phyloP scores from a whole-genome alignment of 1,284 basidiomycete species.

The Microbotryomycetes sp. region DNA sequence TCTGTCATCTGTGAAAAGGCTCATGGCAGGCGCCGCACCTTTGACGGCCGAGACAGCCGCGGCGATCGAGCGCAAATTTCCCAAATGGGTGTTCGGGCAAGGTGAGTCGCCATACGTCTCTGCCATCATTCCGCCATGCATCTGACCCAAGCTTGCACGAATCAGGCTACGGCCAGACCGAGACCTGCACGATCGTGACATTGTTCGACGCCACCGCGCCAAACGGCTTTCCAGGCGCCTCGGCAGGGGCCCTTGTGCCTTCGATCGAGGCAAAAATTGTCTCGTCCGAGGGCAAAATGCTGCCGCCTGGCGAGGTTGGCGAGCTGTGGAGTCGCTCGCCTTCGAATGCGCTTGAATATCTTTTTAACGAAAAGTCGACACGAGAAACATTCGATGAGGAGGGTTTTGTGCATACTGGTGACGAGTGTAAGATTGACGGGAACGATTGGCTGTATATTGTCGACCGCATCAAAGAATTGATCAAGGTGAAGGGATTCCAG shows the following conservation, averaged over 20 bases:
- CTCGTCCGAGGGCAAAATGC: slow-evolving; percentile 34
- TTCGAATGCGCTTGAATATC: slow-evolving; percentile 31
- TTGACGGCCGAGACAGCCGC: slow-evolving; percentile 50
- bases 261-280: slow-evolving; percentile 32
- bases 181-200: slow-evolving; percentile 28
- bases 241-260: slow-evolving; percentile 15
- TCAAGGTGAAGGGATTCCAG: slow-evolving; percentile 29
- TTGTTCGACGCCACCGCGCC: slow-evolving; percentile 3
- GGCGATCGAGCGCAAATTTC: slow-evolving; percentile 18
- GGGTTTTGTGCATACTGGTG: slow-evolving; percentile 37
- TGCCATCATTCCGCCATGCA: neutral
- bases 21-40: slow-evolving; percentile 67
- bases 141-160: slow-evolving; percentile 3
- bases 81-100: slow-evolving; percentile 14
- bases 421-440: slow-evolving; percentile 29
- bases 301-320: slow-evolving; percentile 21
- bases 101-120: neutral
- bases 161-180: slow-evolving; percentile 10
- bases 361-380: slow-evolving; percentile 38
- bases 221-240: slow-evolving; percentile 5
- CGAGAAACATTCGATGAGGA: slow-evolving; percentile 35
- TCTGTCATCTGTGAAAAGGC: slow-evolving; percentile 54
- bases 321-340: slow-evolving; percentile 28
- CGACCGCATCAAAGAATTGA: slow-evolving; percentile 33
- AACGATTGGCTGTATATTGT: slow-evolving; percentile 23